Conservation (phyloP, 2,329 filamentous ascomycete species). For the Elsinoe fawcettii region DNA sequence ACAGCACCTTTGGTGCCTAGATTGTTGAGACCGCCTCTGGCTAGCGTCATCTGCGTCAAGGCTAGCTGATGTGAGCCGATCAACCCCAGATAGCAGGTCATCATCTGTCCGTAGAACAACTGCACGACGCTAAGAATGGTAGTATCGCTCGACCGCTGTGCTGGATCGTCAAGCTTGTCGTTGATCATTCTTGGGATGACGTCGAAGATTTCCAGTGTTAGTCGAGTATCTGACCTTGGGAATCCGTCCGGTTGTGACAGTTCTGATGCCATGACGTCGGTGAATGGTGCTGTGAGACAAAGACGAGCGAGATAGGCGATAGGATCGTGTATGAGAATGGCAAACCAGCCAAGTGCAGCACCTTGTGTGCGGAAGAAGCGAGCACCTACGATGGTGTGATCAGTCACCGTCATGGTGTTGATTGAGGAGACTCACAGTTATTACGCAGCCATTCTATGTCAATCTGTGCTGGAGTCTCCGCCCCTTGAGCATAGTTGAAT, state of each 20-base stretch:
- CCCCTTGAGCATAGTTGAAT: neutral
- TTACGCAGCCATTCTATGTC: neutral
- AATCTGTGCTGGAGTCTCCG: neutral
- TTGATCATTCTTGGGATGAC: slow-evolving; percentile 22
- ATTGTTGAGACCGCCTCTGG: slow-evolving; percentile 25
- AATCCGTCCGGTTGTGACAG: slow-evolving; percentile 11
- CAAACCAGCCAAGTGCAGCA: slow-evolving; percentile 21
- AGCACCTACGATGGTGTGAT: neutral
- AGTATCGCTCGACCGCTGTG: slow-evolving; percentile 22
- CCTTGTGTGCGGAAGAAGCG: neutral
- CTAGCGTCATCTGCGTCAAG: slow-evolving; percentile 23
- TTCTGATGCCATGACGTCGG: slow-evolving; percentile 26
- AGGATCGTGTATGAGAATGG: slow-evolving; percentile 21
- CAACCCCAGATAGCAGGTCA: slow-evolving; percentile 22
- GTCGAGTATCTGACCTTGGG: neutral
- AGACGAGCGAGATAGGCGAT: slow-evolving; percentile 28
- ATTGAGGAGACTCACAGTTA: neutral
- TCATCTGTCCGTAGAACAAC: slow-evolving; percentile 26
- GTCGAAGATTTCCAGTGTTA: slow-evolving; percentile 13
- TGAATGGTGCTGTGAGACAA: slow-evolving; percentile 27
- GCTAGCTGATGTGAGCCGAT: slow-evolving; percentile 25
- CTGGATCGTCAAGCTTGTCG: slow-evolving; percentile 23
- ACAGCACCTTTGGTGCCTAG: slow-evolving; percentile 22
- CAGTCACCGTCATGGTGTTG: no score
- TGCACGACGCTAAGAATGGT: slow-evolving; percentile 29